A percentile compares a stretch with the other conserved stretches of the same genome.
Evolutionary conservation across 768 basidiomycete species (phyloP).

Genomic region (Exidia glandulosa): DNA sequence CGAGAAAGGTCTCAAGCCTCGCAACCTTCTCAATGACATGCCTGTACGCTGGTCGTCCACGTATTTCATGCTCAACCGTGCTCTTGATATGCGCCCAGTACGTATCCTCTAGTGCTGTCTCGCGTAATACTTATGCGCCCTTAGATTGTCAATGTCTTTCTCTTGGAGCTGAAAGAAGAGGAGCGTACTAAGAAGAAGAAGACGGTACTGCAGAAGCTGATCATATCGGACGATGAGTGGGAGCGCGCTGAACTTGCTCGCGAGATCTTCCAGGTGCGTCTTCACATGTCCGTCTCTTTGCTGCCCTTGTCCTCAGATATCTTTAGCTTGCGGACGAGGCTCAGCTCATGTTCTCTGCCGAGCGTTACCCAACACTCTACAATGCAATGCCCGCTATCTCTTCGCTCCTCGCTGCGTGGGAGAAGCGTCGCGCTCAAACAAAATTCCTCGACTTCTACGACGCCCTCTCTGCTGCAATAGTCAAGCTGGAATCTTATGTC

Average conservation of each 20-base stretch:
- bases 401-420: slow-evolving; percentile 20
- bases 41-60: slow-evolving; percentile 23
- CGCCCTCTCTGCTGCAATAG: slow-evolving; percentile 15
- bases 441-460: slow-evolving; percentile 13
- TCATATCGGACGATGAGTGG: slow-evolving; percentile 17
- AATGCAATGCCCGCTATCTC: slow-evolving; percentile 24
- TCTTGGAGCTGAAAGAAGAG: slow-evolving; percentile 13
- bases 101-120: not conserved
- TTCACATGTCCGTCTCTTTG: not conserved
- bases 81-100: slow-evolving; percentile 1
- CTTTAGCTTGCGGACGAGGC: slow-evolving; percentile 19
- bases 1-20: not conserved
- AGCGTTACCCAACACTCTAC: slow-evolving; percentile 17
- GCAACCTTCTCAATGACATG: slow-evolving; percentile 19
- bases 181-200: slow-evolving; percentile 17
- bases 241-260: slow-evolving; percentile 10
- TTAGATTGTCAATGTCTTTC: slow-evolving; percentile 10
- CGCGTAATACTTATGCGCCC: not conserved
- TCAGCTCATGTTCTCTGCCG: slow-evolving; percentile 24
- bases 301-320: not conserved
- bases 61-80: slow-evolving; percentile 17
- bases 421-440: not conserved
- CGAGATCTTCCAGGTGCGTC: slow-evolving; percentile 14
- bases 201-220: slow-evolving; percentile 11
- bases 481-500: slow-evolving; percentile 22